Conservation (phyloP, 345 rosid genomes). For the Hibiscus syriacus region DNA sequence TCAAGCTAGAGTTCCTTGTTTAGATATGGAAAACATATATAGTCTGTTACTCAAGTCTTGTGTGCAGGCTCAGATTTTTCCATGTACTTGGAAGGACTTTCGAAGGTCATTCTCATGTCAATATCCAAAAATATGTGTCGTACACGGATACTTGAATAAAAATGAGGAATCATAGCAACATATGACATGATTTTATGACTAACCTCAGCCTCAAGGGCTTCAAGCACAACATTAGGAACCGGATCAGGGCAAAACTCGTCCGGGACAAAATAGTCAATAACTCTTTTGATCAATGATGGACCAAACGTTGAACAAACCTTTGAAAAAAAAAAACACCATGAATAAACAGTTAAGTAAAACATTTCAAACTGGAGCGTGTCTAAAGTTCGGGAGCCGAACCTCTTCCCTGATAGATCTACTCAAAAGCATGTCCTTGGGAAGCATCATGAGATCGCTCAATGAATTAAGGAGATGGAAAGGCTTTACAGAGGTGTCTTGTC, state of each 20-base stretch:
- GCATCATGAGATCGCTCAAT: too few relatives aligned
- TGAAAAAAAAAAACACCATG: too few relatives aligned
- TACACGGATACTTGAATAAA: background rate
- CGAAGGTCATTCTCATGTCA: background rate
- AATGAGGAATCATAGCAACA: background rate
- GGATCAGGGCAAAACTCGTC: slow-evolving; percentile 96
- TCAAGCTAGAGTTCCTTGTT: background rate
- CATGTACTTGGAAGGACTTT: background rate
- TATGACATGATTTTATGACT: slow-evolving; percentile 11
- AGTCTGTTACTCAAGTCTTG: background rate
- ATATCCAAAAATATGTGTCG: background rate
- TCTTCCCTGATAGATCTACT: too few relatives aligned
- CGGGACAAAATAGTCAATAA: slow-evolving; percentile 56
- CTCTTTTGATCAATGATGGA: slow-evolving; percentile 65
- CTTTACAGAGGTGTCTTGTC: slow-evolving; percentile 49
- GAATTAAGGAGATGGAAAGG: slow-evolving; percentile 74
- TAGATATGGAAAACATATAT: background rate
- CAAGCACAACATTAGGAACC: slow-evolving; percentile 77
- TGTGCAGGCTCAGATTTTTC: background rate
- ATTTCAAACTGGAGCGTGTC: too few relatives aligned
- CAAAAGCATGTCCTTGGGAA: too few relatives aligned
- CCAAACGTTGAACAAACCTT: slow-evolving; percentile 89
- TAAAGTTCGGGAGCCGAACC: too few relatives aligned
- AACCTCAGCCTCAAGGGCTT: slow-evolving; percentile 76
- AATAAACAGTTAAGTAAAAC: too few relatives aligned